phyloP scores from a whole-genome alignment of 73 alveolate species.

The Effrenium voratum region DNA sequence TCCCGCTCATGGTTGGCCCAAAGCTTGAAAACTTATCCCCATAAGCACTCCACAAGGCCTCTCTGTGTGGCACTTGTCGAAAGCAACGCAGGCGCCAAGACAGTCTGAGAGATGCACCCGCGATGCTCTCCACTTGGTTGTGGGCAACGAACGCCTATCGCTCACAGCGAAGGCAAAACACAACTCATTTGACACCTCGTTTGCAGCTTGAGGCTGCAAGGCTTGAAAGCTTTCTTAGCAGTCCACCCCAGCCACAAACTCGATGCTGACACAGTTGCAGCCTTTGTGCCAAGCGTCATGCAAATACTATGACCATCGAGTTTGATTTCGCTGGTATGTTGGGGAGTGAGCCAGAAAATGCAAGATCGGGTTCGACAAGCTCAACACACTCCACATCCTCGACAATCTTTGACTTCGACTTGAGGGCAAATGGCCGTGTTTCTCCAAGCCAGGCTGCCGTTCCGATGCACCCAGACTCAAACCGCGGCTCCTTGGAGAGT shows the following conservation, averaged over 20 bases:
- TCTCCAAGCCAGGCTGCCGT: too few species aligned
- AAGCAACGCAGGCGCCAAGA: too few species aligned
- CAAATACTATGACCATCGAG: background rate
- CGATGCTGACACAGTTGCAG: background rate
- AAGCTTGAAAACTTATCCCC: too few species aligned
- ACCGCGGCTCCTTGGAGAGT: slow-evolving; percentile 8
- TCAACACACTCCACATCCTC: too few species aligned
- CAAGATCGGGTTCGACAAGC: too few species aligned
- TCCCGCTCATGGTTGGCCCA: too few species aligned
- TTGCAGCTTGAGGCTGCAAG: background rate
- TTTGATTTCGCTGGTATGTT: background rate
- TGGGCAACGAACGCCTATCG: slow-evolving; percentile 49
- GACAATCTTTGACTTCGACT: background rate
- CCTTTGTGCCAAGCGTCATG: background rate
- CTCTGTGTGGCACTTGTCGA: too few species aligned
- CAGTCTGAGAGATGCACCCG: too few species aligned
- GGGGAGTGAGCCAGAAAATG: too few species aligned
- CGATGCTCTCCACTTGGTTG: slow-evolving; percentile 27
- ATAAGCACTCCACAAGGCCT: too few species aligned
- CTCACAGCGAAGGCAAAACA: background rate
- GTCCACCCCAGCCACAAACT: background rate
- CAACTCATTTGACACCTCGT: background rate
- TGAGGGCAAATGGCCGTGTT: background rate
- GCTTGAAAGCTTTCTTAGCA: background rate
- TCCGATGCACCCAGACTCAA: background rate